phyloP scores from a whole-genome alignment of 805 yeast genomes.

The Ogataea allantospora region DNA sequence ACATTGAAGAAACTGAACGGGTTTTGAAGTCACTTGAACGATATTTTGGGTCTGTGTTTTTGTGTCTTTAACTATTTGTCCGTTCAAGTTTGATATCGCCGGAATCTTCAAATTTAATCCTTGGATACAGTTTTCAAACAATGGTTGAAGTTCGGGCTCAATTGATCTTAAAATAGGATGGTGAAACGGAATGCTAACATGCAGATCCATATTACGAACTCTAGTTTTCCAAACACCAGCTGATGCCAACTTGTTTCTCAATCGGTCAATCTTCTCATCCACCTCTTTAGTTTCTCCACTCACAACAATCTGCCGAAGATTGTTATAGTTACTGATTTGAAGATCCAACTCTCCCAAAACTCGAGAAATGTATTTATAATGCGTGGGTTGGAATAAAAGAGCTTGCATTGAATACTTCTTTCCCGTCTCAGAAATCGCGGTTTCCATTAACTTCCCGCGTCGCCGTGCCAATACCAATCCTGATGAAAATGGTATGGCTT shows the following conservation, averaged over 20 bases:
- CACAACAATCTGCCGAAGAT: conserved; percentile 35
- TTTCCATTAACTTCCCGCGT: conserved; percentile 36
- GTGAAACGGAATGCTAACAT: conserved; percentile 35
- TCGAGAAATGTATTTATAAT: conserved; percentile 20
- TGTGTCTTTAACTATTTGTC: conserved; percentile 19
- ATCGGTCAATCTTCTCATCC: conserved; percentile 10
- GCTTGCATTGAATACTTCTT: conserved; percentile 38
- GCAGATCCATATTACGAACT: conserved; percentile 28
- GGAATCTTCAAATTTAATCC: conserved; percentile 23
- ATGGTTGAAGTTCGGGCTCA: conserved; percentile 20
- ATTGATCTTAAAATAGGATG: conserved; percentile 32
- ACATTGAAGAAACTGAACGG: conserved; percentile 35
- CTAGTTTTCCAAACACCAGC: conserved; percentile 29
- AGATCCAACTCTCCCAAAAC: conserved; percentile 18
- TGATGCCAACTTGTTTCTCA: conserved; percentile 18
- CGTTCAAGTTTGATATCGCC: conserved; percentile 31
- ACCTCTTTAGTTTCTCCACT: conserved; percentile 28
- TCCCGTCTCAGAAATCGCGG: conserved; percentile 18
- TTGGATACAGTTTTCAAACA: conserved; percentile 8
- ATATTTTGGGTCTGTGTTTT: conserved; percentile 28
- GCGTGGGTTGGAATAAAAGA: conserved; percentile 28
- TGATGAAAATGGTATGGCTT: conserved; percentile 23
- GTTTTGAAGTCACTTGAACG: conserved; percentile 30
- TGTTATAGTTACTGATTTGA: conserved; percentile 33
- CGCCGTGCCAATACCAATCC: conserved; percentile 27